These are phyloP conservation scores for Astrocystis sublimbata DNA, from an alignment of 495 filamentous ascomycete genomes.

Conservation along the genomic window DNA sequence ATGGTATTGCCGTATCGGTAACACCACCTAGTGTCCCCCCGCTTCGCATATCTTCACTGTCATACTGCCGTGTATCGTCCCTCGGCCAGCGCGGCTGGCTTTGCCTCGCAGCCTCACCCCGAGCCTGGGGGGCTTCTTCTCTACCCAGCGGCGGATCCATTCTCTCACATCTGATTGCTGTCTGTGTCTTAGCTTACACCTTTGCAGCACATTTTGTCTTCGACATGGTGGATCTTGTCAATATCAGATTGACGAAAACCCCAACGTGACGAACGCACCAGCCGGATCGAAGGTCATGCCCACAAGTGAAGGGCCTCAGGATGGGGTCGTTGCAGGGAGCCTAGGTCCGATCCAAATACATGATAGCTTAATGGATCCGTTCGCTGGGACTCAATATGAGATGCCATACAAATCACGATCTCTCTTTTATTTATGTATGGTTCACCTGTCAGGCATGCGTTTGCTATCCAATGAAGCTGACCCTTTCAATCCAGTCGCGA, in stretches of 20 bases:
- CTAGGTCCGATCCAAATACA: conserved; percentile 22
- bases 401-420: conserved; percentile 33
- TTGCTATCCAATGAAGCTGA: conserved; percentile 15
- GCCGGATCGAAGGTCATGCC: conserved; percentile 20
- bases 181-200: conserved; percentile 23
- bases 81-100: background rate
- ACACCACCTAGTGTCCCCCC: background rate
- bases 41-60: conserved; percentile 11
- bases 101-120: background rate
- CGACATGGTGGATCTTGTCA: conserved; percentile 36
- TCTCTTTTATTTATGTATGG: conserved; percentile 37
- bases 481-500: conserved; percentile 24
- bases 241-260: conserved; percentile 29
- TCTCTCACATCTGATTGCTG: background rate
- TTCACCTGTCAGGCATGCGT: conserved; percentile 1
- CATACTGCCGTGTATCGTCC: no score
- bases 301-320: conserved; percentile 6
- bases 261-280: conserved; percentile 20
- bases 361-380: conserved; percentile 26
- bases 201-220: conserved; percentile 35
- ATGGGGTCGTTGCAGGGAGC: conserved; percentile 13
- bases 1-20: background rate
- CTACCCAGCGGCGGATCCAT: background rate
- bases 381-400: conserved; percentile 32
- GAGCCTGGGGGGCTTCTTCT: background rate